phyloP scores from a whole-genome alignment of 2,329 filamentous ascomycete genomes.

The Paecilomyces variotii region DNA sequence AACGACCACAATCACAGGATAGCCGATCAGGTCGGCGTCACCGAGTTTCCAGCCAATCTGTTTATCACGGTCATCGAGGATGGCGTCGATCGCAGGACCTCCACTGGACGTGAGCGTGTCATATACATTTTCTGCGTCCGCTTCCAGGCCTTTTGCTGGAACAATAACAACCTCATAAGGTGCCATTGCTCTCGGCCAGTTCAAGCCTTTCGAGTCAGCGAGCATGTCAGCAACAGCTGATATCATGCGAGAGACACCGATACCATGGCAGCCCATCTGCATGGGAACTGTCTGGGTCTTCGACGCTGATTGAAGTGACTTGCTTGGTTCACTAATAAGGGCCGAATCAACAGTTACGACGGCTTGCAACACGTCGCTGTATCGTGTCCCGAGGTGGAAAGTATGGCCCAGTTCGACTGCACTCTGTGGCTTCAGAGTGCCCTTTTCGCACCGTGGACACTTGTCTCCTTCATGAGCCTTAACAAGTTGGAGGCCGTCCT shows the following conservation, averaged over 20 bases:
- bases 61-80: conserved; percentile 65
- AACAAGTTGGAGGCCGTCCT: conserved; percentile 53
- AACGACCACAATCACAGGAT: conserved; percentile 73
- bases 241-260: conserved; percentile 85
- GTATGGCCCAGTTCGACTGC: conserved; percentile 92
- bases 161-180: conserved; percentile 73
- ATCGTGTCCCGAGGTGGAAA: conserved; percentile 85
- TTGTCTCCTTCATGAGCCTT: conserved; percentile 58
- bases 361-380: conserved; percentile 67
- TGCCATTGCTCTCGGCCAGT: conserved; percentile 81
- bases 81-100: conserved; percentile 46
- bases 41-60: conserved; percentile 75
- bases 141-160: conserved; percentile 39
- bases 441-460: conserved; percentile 63
- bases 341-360: conserved; percentile 43
- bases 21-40: conserved; percentile 84
- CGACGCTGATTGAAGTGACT: conserved; percentile 11
- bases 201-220: conserved; percentile 64
- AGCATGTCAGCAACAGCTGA: conserved; percentile 74
- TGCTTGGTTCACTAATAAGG: conserved; percentile 7
- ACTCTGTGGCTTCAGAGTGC: conserved; percentile 56
- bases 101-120: conserved; percentile 44
- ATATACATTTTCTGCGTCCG: conserved; percentile 53
- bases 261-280: conserved; percentile 95
- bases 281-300: conserved; percentile 46